Base-by-base conservation (phyloP, 1,284 basidiomycete species). In the Leccinum insolens region DNA sequence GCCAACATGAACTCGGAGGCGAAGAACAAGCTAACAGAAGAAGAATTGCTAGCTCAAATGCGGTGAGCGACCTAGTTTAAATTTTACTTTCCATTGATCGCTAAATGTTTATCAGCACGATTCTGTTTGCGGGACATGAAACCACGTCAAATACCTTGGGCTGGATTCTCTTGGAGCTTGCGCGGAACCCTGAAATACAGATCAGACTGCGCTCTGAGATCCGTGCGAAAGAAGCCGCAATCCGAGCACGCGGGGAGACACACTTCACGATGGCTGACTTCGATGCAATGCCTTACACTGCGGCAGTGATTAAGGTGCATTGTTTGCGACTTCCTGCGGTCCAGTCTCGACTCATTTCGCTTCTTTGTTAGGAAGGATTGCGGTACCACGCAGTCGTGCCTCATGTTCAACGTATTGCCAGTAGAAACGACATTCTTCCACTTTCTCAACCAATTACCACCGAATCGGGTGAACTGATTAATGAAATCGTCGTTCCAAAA, bases 1-100 rank as follows among this genome's bases (percentile, higher is more conserved):
- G 86, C 87, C 7, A 89, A 89, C 68, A 78, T 79, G 58, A 82
- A 83, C 4, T 79, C 84, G 60, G 77, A 84, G 12, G 80, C 80
- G 61, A 81, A 79, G 66, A 78, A 78, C 22, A 80, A 79, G 65
- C 75, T 90, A 64, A 81, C 72, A 5, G 83, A 88, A 31, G 81
- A 83, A 31, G 89, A 89, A 68, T 75, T 89, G 70, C 70, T 86
- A 3, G 76, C 86, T 8, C 86, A 89, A 73, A 85, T 90, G 82
- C 78, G 83, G 84, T 85, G 68, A 12, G 70, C 6, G 41, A 6
- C 22, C 20, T 59, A 17, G 37, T 41, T 57, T 4, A 41, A 41
- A 41, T 49, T 8, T 11, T 55, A 17, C 12, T 17, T 44, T 25
- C 12, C 17, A 31, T 34, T n/a, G 7, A 7, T 46, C 11, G 1